Percentiles rank a stretch among this genome's conserved stretches.
Conservation (phyloP, 2,329 filamentous ascomycete species). For the Calonectria montana region DNA sequence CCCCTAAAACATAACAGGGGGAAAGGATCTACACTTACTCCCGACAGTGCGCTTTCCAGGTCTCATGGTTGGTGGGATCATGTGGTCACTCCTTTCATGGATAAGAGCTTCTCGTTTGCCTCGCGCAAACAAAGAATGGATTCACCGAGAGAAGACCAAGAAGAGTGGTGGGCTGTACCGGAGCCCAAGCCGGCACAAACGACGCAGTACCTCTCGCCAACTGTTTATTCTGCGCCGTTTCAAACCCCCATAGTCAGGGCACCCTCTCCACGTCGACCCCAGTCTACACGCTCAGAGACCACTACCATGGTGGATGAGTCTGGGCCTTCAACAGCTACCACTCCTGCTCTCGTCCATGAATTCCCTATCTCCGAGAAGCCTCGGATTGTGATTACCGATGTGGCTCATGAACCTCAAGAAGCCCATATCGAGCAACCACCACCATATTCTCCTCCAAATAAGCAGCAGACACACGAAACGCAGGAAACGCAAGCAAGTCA, state of each 20-base stretch:
- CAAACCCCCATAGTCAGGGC: conserved; percentile 51
- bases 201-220: conserved; percentile 30
- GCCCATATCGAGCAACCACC: conserved; percentile 59
- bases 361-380: conserved; percentile 50
- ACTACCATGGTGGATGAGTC: conserved; percentile 21
- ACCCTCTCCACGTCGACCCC: conserved; percentile 50
- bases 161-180: conserved; percentile 52
- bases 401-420: conserved; percentile 28
- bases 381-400: conserved; percentile 51
- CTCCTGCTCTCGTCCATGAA: conserved; percentile 23
- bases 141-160: conserved; percentile 44
- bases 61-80: conserved; percentile 84
- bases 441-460: conserved; percentile 64
- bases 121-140: conserved; percentile 49
- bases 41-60: conserved; percentile 65
- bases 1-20: conserved; percentile 52
- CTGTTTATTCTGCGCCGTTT: conserved; percentile 28
- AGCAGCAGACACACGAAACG: conserved; percentile 38
- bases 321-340: conserved; percentile 35
- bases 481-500: background rate
- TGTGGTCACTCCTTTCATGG: conserved; percentile 75
- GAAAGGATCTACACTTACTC: conserved; percentile 51
- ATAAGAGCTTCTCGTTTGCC: conserved; percentile 57
- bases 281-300: conserved; percentile 42
- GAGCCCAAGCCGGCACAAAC: conserved; percentile 28